Base-by-base conservation (phyloP, 768 basidiomycete species). In the Boletales sp. region DNA sequence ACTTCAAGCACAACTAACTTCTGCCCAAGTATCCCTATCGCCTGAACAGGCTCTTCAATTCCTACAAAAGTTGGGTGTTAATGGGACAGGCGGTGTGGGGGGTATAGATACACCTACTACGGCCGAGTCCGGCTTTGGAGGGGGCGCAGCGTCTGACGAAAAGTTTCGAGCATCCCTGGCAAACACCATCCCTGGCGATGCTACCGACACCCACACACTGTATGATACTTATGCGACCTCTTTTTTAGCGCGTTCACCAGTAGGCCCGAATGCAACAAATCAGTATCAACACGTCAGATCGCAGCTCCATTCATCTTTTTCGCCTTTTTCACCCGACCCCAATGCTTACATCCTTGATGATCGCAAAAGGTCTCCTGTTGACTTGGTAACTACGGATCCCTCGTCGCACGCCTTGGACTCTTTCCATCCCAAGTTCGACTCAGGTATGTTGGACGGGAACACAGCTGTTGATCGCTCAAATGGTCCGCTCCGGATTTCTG, bases 281-380 rank as follows among this genome's bases (percentile, higher is more conserved):
- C 59, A 50, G 12, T 56, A 59, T 17, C 58, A 55, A 8, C 65
- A 53, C 10, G 25, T 50, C 36, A 56, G 60, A 43, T 51, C 62
- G 21, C 61, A 57, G 37, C 46, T 51, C 25, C 54, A 51, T 25
- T 58, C 57, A 8, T 58, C 66, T 50, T 90, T 90, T 65, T 85
- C 86, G 8, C 87, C 87, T 4, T 90, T 90, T 69, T 90, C 88
- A 1, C 87, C 87, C 9, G 87, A 90, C 57, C 82, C 84, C 9
- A 84, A 79, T 55, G 61, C 73, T 18, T 71, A 71, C 58, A 62
- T 5, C 71, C 75, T 51, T 65, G 64, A 39, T 53, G 65, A 53
- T 50, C 58, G 56, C 64, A 63, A 66, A 38, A 73, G 70, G 52
- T 74, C 70, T 46, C 70, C 67, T 30, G 66, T 56, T 36, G 63